Base-by-base conservation (phyloP, 2,329 filamentous ascomycete species). In the Epichloe baconii region DNA sequence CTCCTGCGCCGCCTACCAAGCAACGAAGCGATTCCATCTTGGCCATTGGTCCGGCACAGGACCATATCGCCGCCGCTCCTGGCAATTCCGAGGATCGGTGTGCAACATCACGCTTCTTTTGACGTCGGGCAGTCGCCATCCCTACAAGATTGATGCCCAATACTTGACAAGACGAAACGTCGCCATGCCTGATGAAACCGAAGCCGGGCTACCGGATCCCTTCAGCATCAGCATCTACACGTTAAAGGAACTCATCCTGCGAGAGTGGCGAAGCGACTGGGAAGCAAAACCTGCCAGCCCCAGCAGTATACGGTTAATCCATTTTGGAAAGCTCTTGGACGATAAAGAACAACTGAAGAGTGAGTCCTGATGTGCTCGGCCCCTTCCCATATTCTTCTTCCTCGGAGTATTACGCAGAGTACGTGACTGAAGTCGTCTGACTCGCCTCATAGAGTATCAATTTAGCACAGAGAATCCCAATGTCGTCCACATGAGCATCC, bases 201-300 rank as follows among this genome's bases (percentile, higher is more conserved):
- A 77, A 53, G 64, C 67, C 26, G 82, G 80, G 35, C 74, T 69
- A 54, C 76, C 79, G 56, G 88, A 96, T 63, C 89, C 89, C 1
- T 90, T 88, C 64, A 86, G 84, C 63, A 88, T 97, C 69, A 95
- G 87, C 58, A 85, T 95, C 48, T 95, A 96, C 65, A 95, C 88
- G 3, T 72, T 97, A 57, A 96, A 96, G 69, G 89, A 96, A 70
- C 72, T 96, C 62, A 95, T 97, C 64, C 79, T 93, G 72, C 78
- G 88, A 60, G 90, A 96, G 66, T 97, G 91, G 91, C 78, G 88
- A 58, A 83, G 83, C 60, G 88, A 96, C 64, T 96, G 91, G 91
- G 90, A 95, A 61, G 72, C 82, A 15, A 83, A 86, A 62, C 91
- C 91, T 1, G 81, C 85, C 26, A 93, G 87, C 62, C 90, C 91